Conservation (phyloP, 352 stramenopile species). For the Phytophthora sp. region DNA sequence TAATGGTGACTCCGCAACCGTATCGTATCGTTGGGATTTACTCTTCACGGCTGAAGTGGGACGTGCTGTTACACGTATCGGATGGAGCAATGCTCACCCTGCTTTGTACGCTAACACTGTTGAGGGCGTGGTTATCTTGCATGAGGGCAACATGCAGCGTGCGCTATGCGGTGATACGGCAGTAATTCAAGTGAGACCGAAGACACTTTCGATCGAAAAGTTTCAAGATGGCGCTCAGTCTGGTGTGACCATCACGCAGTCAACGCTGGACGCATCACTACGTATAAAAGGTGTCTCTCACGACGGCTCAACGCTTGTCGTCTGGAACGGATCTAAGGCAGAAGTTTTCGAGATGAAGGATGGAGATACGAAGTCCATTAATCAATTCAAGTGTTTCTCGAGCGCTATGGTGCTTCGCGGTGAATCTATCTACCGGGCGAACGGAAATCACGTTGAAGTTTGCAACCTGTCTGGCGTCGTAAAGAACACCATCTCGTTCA, state of each 20-base stretch:
- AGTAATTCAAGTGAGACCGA: conserved; percentile 81
- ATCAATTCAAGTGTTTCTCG: conserved; percentile 81
- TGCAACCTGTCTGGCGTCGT: conserved; percentile 89
- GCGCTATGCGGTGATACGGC: conserved; percentile 81
- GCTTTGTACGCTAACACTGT: conserved; percentile 75
- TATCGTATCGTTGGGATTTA: conserved; percentile 74
- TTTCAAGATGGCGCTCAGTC: conserved; percentile 63
- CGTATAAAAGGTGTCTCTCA: conserved; percentile 89
- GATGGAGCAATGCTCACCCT: conserved; percentile 72
- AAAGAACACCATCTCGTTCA: conserved; percentile 91
- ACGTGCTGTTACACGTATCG: conserved; percentile 53
- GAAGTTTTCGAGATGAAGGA: conserved; percentile 90
- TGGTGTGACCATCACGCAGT: conserved; percentile 61
- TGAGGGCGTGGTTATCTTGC: conserved; percentile 78
- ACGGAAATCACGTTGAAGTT: conserved; percentile 87
- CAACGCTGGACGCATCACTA: conserved; percentile 63
- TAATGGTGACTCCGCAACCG: conserved; percentile 6
- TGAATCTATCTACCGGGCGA: conserved; percentile 89
- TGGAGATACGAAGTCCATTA: conserved; percentile 53
- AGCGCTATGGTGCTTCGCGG: conserved; percentile 77
- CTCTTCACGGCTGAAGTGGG: conserved; percentile 67
- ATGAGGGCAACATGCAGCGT: conserved; percentile 89
- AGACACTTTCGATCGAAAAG: conserved; percentile 75
- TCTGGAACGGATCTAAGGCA: conserved; percentile 87
- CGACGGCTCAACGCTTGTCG: conserved; percentile 71